phyloP scores from a whole-genome alignment of 208 protist species.

The Spongospora subterranea region DNA sequence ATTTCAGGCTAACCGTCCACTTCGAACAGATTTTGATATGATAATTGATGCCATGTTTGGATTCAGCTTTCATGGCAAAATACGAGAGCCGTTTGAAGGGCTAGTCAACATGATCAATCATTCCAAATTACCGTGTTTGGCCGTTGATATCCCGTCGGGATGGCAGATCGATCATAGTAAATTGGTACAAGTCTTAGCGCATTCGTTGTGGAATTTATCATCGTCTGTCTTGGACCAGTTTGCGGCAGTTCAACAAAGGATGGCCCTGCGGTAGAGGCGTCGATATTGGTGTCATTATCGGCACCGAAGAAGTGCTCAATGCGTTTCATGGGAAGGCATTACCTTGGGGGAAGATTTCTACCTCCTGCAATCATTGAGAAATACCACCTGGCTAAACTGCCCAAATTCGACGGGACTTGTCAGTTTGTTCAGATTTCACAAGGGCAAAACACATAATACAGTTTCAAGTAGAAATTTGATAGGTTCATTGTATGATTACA shows the following conservation, averaged over 20 bases:
- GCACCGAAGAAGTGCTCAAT: neutral
- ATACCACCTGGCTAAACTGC: neutral
- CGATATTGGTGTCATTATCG: conserved; percentile 46
- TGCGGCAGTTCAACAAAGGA: neutral
- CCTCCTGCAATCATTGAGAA: neutral
- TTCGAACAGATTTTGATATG: conserved; percentile 6
- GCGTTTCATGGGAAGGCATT: neutral
- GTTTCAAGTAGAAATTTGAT: neutral
- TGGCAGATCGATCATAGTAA: neutral
- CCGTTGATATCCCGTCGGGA: conserved; percentile 29
- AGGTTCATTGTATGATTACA: neutral
- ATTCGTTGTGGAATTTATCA: neutral
- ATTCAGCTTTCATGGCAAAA: conserved; percentile 26
- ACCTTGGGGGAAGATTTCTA: conserved; percentile 4
- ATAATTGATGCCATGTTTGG: conserved; percentile 32
- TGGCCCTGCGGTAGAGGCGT: neutral
- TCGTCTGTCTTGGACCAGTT: neutral
- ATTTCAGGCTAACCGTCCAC: too few species aligned
- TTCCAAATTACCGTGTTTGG: neutral
- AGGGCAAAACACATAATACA: neutral
- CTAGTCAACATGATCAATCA: neutral
- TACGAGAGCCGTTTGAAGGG: neutral
- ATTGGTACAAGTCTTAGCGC: neutral
- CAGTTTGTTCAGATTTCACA: conserved; percentile 27
- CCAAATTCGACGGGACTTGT: neutral